phyloP scores from a whole-genome alignment of 208 protist genomes.

The Crithidia expoeki region DNA sequence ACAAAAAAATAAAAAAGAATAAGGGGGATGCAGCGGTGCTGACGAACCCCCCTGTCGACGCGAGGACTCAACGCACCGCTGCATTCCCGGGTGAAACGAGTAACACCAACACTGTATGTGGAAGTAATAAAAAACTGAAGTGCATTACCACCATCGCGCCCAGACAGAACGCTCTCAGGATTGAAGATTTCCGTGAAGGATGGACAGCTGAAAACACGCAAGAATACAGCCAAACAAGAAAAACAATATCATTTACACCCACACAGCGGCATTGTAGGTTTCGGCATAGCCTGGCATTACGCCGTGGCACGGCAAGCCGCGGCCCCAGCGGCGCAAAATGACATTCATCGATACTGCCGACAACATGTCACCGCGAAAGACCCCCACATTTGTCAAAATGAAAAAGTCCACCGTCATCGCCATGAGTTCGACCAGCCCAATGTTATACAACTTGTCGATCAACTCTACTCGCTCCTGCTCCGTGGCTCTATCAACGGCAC shows the following conservation, averaged over 20 bases:
- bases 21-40: too few relatives aligned
- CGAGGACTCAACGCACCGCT: too few relatives aligned
- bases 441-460: background rate
- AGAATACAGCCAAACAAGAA: background rate
- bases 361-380: conserved; percentile 7
- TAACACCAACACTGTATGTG: too few relatives aligned
- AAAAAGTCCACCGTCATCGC: conserved; percentile 13
- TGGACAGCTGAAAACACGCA: too few relatives aligned
- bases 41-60: too few relatives aligned
- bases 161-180: too few relatives aligned
- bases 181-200: too few relatives aligned
- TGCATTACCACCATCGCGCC: too few relatives aligned
- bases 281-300: background rate
- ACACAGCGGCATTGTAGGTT: background rate
- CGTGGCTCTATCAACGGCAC: background rate
- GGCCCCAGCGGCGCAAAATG: conserved; percentile 9
- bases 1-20: too few relatives aligned
- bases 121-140: too few relatives aligned
- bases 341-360: conserved; percentile 11
- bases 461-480: background rate
- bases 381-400: conserved; percentile 2
- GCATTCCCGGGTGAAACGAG: too few relatives aligned
- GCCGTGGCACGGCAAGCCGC: conserved; percentile 12
- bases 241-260: background rate
- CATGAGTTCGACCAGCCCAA: background rate